These are phyloP conservation scores for Solanum phureja DNA, from an alignment of 257 asterid species.

Conservation along the genomic window DNA sequence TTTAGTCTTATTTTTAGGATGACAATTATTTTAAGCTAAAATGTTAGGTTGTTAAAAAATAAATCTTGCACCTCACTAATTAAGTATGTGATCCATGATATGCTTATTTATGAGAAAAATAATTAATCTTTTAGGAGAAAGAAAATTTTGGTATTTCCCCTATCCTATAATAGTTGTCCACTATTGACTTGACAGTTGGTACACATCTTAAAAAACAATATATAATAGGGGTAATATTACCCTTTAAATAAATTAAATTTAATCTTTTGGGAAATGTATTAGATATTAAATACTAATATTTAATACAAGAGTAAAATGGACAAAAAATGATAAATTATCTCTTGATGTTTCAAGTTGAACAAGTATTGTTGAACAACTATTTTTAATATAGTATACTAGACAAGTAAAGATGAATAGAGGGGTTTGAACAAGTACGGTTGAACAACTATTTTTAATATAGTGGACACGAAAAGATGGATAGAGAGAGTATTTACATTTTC, in stretches of 20 bases:
- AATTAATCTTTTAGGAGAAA: not conserved
- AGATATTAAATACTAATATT: no score
- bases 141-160: not conserved
- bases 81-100: not conserved
- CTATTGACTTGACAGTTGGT: not conserved
- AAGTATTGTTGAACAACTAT: no score
- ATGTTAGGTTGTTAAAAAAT: not conserved
- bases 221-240: not conserved
- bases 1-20: not conserved
- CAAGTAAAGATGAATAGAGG: no score
- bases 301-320: not conserved
- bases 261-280: not conserved
- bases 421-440: no score
- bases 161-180: not conserved
- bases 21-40: not conserved
- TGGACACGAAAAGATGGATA: no score
- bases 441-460: no score
- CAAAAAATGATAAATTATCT: no score
- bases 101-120: not conserved
- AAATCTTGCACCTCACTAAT: not conserved
- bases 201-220: no score
- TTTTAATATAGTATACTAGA: no score
- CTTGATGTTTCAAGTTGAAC: no score
- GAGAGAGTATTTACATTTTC: not conserved
- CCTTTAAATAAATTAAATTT: not conserved